These are phyloP conservation scores for Pezicula radicicola DNA, from an alignment of 2,329 filamentous ascomycete genomes.

Conservation along the genomic window DNA sequence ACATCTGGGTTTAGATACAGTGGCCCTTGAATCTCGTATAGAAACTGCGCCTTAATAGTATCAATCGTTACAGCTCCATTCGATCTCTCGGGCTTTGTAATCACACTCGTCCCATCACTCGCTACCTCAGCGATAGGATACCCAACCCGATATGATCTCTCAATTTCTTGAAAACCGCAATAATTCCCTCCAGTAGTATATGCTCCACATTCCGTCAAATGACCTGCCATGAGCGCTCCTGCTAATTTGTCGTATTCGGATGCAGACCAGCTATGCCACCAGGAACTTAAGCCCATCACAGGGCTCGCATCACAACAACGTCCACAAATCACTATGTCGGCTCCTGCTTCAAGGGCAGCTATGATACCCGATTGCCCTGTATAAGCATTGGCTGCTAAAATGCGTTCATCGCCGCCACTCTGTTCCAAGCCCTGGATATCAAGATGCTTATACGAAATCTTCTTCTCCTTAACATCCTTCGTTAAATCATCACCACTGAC, in stretches of 20 bases:
- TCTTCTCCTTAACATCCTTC: neutral
- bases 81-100: conserved; percentile 38
- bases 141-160: conserved; percentile 38
- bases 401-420: neutral
- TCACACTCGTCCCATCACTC: conserved; percentile 33
- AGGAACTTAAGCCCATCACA: conserved; percentile 35
- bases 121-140: conserved; percentile 43
- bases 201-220: conserved; percentile 24
- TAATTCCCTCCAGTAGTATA: conserved; percentile 18
- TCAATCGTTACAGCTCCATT: conserved; percentile 42
- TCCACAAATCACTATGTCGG: neutral
- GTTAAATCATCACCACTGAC: neutral
- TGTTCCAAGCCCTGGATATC: neutral
- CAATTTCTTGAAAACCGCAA: conserved; percentile 25
- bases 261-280: conserved; percentile 37
- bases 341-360: neutral
- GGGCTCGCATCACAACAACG: neutral
- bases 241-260: conserved; percentile 33
- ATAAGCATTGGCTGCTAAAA: neutral
- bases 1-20: conserved; percentile 57
- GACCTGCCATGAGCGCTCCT: conserved; percentile 28
- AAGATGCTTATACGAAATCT: neutral
- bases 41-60: conserved; percentile 47
- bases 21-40: conserved; percentile 53
- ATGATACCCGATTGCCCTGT: neutral